Evolutionary conservation across 2,329 filamentous ascomycete genomes (phyloP), one percentile per base, ranked within the genome.

Genomic region (Diaporthe australafricana): DNA sequence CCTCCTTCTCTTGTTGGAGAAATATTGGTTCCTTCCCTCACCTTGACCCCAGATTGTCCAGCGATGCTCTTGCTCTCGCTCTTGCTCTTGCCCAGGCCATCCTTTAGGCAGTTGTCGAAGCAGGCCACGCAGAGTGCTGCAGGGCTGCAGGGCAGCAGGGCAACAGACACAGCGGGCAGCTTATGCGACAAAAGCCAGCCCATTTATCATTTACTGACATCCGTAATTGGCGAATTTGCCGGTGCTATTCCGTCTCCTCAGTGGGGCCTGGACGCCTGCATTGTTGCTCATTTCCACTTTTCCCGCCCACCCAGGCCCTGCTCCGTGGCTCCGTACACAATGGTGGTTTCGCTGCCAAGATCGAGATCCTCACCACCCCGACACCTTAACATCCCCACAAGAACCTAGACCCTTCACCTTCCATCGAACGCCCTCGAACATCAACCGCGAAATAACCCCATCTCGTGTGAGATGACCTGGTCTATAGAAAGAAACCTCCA

Each of bases 211-310:
- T 63, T 63, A 65, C 60, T 65, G 45, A 27, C 60, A 65, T 65
- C 60, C 60, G 60, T 65, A 50, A 65, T 65, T 65, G 60, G 60
- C 60, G 60, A 65, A 65, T 65, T 65, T 65, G 60, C 60, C 60
- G 60, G 60, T 65, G 60, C 60, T 65, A 65, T 65, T 50, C 60
- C 45, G 60, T 38, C 9, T n/a, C n/a, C 45, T 30, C 45, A 20
- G 60, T 50, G 60, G 60, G 42, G 42, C 27, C 27, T 25, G 55
- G 11, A 25, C 57, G 57, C 60, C 60, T 20, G 60, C 60, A 48
- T 38, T n/a, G 60, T 30, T 65, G 45, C 60, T 65, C 42, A 65
- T 50, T 50, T 50, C 60, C 60, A 65, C 60, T 50, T 50, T 65
- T 65, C 42, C 60, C 30, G 60, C 45, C 60, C 60, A 65, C 30